phyloP scores from a whole-genome alignment of 2,329 filamentous ascomycete species.

The Ophiocordyceps camponoti-saundersi region DNA sequence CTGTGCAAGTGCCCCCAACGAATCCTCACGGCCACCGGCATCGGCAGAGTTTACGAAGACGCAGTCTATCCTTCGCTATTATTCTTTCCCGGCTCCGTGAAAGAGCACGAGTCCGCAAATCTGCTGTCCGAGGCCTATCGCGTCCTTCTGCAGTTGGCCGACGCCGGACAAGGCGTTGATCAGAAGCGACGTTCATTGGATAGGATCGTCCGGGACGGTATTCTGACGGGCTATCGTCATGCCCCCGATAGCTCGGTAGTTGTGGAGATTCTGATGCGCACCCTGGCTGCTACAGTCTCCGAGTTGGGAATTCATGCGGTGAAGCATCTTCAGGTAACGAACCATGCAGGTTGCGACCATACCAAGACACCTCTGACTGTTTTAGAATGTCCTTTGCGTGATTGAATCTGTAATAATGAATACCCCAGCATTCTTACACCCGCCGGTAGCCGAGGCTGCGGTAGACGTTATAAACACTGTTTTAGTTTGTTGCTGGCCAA shows the following conservation, averaged over 20 bases:
- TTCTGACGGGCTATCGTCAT: constrained; percentile 39
- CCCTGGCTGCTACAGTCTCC: constrained; percentile 30
- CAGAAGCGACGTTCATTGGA: constrained; percentile 27
- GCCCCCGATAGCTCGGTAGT: constrained; percentile 40
- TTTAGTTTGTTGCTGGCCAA: background rate
- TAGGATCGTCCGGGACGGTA: constrained; percentile 35
- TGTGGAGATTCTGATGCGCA: constrained; percentile 34
- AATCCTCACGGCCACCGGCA: constrained; percentile 43
- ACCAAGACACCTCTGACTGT: background rate
- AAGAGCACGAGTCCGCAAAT: constrained; percentile 48
- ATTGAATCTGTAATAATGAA: background rate
- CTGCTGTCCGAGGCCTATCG: constrained; percentile 51
- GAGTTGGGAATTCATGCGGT: constrained; percentile 43
- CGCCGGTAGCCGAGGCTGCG: background rate
- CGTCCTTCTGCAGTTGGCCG: constrained; percentile 42
- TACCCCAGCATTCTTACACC: background rate
- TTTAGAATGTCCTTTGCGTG: background rate
- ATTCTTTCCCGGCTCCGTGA: constrained; percentile 61
- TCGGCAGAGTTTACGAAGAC: constrained; percentile 51
- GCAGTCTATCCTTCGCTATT: constrained; percentile 56
- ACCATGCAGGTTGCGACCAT: too few species aligned
- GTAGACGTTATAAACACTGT: background rate
- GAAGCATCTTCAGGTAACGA: constrained; percentile 46
- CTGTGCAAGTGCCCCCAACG: constrained; percentile 33
- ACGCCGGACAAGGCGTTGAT: constrained; percentile 7